Percentiles rank a stretch among this genome's conserved stretches.
Evolutionary conservation across 2,329 filamentous ascomycete species (phyloP).

Genomic region (Pochonia chlamydosporia): DNA sequence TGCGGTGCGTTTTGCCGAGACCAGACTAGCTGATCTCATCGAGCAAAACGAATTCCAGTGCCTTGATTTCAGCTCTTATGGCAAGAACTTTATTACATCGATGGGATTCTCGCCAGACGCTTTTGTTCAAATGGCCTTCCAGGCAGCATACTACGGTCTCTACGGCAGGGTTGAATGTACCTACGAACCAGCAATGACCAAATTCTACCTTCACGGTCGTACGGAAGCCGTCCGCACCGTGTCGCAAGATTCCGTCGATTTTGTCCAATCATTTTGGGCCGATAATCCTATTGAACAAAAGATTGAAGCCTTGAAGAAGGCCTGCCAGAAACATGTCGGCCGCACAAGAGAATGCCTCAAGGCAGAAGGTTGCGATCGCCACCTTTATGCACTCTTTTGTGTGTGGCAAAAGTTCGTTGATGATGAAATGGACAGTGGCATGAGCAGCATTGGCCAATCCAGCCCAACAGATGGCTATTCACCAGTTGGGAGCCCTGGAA

Average conservation of each 20-base stretch:
- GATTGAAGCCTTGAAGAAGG: conserved; percentile 76
- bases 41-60: conserved; percentile 95
- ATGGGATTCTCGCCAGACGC: conserved; percentile 97
- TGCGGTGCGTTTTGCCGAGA: conserved; percentile 91
- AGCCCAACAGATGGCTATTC: conserved; percentile 50
- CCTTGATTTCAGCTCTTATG: conserved; percentile 81
- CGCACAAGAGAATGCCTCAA: conserved; percentile 83
- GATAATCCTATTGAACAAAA: conserved; percentile 80
- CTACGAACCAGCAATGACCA: conserved; percentile 98
- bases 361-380: conserved; percentile 84
- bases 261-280: conserved; percentile 91
- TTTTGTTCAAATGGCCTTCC: conserved; percentile 98
- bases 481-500: conserved; percentile 46
- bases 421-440: conserved; percentile 48
- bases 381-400: conserved; percentile 89
- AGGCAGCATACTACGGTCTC: conserved; percentile 94
- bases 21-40: conserved; percentile 85
- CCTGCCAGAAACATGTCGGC: conserved; percentile 74
- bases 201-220: conserved; percentile 84
- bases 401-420: conserved; percentile 90
- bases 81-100: conserved; percentile 95
- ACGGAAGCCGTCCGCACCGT: conserved; percentile 91
- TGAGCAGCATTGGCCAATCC: conserved; percentile 57
- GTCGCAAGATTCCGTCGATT: conserved; percentile 75
- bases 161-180: conserved; percentile 92